Evolutionary conservation across 441 rosid species (phyloP).

Genomic region (Bocquillonia castaneifolia): DNA sequence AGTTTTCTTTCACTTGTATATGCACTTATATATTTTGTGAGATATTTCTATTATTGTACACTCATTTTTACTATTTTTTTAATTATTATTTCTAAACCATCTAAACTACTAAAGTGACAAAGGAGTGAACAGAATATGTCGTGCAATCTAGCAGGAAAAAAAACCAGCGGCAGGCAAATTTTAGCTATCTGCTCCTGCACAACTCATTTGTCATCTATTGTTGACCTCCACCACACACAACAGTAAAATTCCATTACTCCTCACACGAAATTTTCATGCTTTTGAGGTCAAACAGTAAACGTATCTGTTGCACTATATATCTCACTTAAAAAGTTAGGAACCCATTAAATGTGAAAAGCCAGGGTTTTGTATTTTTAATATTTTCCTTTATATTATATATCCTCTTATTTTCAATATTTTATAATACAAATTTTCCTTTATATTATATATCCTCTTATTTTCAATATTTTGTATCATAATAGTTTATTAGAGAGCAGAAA

Average conservation of each 20-base stretch:
- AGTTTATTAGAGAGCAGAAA: too few relatives aligned
- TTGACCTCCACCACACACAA: slow-evolving; percentile 24
- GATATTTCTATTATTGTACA: background rate
- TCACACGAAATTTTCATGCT: slow-evolving; percentile 22
- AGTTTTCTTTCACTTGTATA: too few relatives aligned
- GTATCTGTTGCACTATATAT: slow-evolving; percentile 15
- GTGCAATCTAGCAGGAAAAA: background rate
- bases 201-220: slow-evolving; percentile 34
- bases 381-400: too few relatives aligned
- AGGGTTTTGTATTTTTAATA: too few relatives aligned
- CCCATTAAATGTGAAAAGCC: too few relatives aligned
- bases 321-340: background rate
- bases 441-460: too few relatives aligned
- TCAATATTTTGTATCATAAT: too few relatives aligned
- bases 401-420: too few relatives aligned
- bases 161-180: background rate
- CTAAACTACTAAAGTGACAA: slow-evolving; percentile 1
- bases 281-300: slow-evolving; percentile 31
- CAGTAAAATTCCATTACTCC: slow-evolving; percentile 28
- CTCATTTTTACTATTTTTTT: background rate
- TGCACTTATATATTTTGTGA: too few relatives aligned
- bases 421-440: too few relatives aligned
- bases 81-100: slow-evolving; percentile 5
- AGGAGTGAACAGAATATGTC: background rate
- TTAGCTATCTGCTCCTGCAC: background rate